phyloP scores from a whole-genome alignment of 192 early-diverging fungal genomes.

The Cetraspora pellucida region DNA sequence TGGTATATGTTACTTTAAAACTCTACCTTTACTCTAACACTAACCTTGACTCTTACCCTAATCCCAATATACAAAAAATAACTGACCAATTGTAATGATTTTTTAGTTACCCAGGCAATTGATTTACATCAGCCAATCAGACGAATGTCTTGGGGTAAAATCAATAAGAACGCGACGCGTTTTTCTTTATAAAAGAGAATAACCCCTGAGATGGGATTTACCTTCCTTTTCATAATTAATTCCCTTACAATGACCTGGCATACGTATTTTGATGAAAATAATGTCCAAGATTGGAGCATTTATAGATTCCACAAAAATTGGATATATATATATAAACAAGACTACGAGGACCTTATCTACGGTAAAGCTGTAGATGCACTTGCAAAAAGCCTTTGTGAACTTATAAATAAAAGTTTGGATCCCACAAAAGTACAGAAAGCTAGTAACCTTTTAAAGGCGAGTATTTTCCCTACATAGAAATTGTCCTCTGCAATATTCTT shows the following conservation, averaged over 20 bases:
- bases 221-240: background rate
- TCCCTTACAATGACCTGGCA: background rate
- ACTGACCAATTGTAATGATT: too few species aligned
- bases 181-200: conserved; percentile 2
- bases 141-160: too few species aligned
- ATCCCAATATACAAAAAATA: too few species aligned
- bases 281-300: background rate
- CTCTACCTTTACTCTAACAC: too few species aligned
- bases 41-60: too few species aligned
- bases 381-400: background rate
- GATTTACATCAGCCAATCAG: too few species aligned
- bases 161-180: background rate
- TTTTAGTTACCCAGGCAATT: too few species aligned
- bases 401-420: background rate
- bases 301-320: conserved; percentile 3
- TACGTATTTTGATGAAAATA: background rate
- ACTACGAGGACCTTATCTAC: background rate
- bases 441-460: background rate
- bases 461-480: background rate
- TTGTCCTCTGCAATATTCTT: conserved; percentile 10
- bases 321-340: background rate
- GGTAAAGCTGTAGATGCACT: background rate
- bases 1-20: too few species aligned
- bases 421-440: background rate
- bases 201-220: background rate